Conservation (phyloP, 2,329 filamentous ascomycete genomes). For the Trichoderma sp. region DNA sequence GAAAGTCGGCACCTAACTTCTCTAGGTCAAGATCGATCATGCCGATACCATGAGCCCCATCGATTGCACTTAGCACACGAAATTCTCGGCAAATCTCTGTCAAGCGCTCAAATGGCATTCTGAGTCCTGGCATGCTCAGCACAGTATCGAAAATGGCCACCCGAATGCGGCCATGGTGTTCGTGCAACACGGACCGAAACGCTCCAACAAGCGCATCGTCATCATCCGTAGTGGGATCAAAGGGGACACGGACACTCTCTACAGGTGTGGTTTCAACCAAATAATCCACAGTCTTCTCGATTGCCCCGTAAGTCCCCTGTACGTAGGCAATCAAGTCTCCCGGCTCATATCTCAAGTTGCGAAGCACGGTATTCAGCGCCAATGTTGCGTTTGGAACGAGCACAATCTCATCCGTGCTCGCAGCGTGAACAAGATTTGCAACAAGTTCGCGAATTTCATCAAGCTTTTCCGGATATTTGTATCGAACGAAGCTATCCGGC, state of each 20-base stretch:
- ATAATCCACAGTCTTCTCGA: conserved; percentile 17
- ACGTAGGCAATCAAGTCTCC: conserved; percentile 12
- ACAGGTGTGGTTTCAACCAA: conserved; percentile 11
- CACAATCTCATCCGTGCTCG: neutral
- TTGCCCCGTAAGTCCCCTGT: conserved; percentile 10
- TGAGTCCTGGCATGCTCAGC: conserved; percentile 15
- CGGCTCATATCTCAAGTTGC: conserved; percentile 4
- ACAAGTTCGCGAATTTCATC: neutral
- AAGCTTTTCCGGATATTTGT: neutral
- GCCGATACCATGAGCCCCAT: conserved; percentile 16
- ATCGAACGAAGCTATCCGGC: conserved; percentile 8
- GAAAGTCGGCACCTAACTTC: conserved; percentile 1
- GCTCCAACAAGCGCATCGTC: conserved; percentile 4
- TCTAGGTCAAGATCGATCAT: conserved; percentile 12
- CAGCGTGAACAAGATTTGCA: neutral
- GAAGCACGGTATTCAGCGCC: conserved; percentile 12
- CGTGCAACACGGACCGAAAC: conserved; percentile 6
- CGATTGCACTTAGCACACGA: neutral
- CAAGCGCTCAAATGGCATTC: conserved; percentile 10
- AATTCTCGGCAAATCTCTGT: neutral
- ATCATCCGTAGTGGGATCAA: conserved; percentile 2
- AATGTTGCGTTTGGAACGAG: neutral
- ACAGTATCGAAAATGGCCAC: conserved; percentile 14
- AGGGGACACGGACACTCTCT: conserved; percentile 2
- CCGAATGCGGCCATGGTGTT: neutral